Percentiles rank a stretch among this genome's conserved stretches.
phyloP scores from a whole-genome alignment of 2,329 filamentous ascomycete genomes.

The Fusarium brevicatenulatum region DNA sequence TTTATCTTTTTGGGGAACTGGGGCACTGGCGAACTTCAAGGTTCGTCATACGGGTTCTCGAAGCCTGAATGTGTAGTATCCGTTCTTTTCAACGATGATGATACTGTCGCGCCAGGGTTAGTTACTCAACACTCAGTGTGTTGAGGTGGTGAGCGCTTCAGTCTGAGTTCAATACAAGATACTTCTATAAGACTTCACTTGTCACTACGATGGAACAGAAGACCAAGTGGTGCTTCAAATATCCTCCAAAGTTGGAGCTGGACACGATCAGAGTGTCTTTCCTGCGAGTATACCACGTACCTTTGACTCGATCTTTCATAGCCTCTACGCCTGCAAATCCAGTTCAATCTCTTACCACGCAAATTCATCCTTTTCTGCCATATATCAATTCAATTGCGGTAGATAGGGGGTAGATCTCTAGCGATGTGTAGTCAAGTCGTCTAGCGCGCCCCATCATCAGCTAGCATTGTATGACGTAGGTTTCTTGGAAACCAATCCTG shows the following conservation, averaged over 20 bases:
- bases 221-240: neutral
- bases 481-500: neutral
- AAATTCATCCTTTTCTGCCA: no score
- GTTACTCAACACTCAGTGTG: neutral
- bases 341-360: fast-evolving
- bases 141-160: neutral
- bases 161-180: neutral
- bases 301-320: no score
- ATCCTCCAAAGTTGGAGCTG: neutral
- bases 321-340: neutral
- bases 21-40: neutral
- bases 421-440: neutral
- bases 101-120: neutral
- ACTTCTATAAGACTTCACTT: neutral
- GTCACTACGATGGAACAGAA: neutral
- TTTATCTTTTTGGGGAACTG: neutral
- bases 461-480: neutral
- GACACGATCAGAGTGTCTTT: neutral
- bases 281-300: fast-evolving
- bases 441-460: neutral
- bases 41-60: no score
- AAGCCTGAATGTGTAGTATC: no score
- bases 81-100: neutral
- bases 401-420: neutral
- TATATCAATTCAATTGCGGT: no score